phyloP scores from a whole-genome alignment of 768 basidiomycete species.

The Mycena galericulata region DNA sequence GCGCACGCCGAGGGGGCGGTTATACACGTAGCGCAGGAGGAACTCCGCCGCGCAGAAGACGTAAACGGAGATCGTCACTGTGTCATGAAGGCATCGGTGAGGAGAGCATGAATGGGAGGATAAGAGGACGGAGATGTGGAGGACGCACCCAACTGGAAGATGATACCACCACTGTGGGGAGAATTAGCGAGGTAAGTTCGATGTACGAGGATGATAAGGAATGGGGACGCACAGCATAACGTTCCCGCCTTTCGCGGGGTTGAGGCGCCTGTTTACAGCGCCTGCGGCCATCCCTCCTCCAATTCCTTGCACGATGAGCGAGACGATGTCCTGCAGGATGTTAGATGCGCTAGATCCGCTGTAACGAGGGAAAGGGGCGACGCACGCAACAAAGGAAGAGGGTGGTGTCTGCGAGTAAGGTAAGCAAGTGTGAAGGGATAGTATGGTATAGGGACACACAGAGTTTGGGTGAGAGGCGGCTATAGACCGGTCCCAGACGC shows the following conservation, averaged over 20 bases:
- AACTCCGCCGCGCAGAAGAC: constrained; percentile 54
- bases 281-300: constrained; percentile 69
- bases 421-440: constrained; percentile 32
- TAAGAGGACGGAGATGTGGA: too few species aligned
- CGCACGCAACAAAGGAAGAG: constrained; percentile 53
- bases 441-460: constrained; percentile 44
- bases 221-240: too few species aligned
- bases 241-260: constrained; percentile 26
- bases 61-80: constrained; percentile 30
- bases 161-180: constrained; percentile 18
- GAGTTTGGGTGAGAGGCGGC: constrained; percentile 56
- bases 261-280: constrained; percentile 36
- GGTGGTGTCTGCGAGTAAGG: constrained; percentile 49
- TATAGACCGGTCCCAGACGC: constrained; percentile 59
- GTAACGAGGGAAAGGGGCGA: background rate
- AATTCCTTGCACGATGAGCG: constrained; percentile 72
- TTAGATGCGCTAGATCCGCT: background rate
- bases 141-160: constrained; percentile 32
- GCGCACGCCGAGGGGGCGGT: constrained; percentile 5
- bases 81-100: constrained; percentile 39
- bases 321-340: constrained; percentile 59
- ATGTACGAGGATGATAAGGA: too few species aligned
- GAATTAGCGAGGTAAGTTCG: too few species aligned
- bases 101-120: background rate
- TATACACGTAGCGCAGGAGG: constrained; percentile 48